These are phyloP conservation scores for Pyrenophora graminea DNA, from an alignment of 2,329 filamentous ascomycete genomes.

Conservation along the genomic window DNA sequence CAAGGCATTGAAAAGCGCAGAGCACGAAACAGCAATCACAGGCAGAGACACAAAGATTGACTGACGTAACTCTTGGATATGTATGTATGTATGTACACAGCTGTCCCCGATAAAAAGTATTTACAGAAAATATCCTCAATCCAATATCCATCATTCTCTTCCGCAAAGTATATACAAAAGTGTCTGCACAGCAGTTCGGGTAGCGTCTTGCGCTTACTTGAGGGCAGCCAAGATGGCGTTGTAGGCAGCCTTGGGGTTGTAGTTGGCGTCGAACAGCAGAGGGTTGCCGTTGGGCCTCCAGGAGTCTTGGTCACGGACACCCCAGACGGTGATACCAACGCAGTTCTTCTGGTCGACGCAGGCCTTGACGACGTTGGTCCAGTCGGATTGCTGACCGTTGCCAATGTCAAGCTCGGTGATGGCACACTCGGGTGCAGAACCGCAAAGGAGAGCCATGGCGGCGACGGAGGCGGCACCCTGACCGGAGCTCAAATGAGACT, in stretches of 20 bases:
- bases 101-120: conserved; percentile 5
- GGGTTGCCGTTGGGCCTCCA: conserved; percentile 52
- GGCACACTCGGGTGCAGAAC: conserved; percentile 62
- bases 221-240: conserved; percentile 38
- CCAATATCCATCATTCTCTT: no score
- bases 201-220: conserved; percentile 9
- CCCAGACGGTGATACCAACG: conserved; percentile 70
- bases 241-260: conserved; percentile 50
- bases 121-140: not conserved
- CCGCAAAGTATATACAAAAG: no score
- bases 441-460: conserved; percentile 59
- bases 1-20: conserved; percentile 27
- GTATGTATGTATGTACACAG: conserved; percentile 3
- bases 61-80: not conserved
- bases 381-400: conserved; percentile 61
- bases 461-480: conserved; percentile 53
- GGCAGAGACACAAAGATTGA: conserved; percentile 12
- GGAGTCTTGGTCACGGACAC: conserved; percentile 52
- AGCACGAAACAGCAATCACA: conserved; percentile 20
- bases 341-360: conserved; percentile 65
- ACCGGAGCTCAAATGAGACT: conserved; percentile 56
- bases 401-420: conserved; percentile 73
- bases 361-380: conserved; percentile 60
- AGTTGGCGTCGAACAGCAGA: conserved; percentile 52
- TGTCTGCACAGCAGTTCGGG: not conserved